Percentiles rank a stretch among this genome's conserved stretches.
Conservation (phyloP, 2,329 filamentous ascomycete species). For the Zasmidium angulare region DNA sequence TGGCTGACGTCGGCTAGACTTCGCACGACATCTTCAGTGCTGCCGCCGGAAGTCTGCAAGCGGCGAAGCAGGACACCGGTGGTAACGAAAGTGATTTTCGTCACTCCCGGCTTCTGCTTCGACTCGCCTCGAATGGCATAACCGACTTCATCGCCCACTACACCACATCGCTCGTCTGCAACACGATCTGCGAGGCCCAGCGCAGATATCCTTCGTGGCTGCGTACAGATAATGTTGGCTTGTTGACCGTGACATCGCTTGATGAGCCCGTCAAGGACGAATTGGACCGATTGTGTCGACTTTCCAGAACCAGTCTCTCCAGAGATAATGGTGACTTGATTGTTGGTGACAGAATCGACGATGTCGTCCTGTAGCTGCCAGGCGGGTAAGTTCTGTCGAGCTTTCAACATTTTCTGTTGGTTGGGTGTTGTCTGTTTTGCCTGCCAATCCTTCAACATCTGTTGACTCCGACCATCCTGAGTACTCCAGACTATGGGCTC, state of each 20-base stretch:
- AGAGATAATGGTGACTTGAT: conserved; percentile 93
- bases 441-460: conserved; percentile 64
- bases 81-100: conserved; percentile 92
- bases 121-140: conserved; percentile 91
- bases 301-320: conserved; percentile 97
- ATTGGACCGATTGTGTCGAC: conserved; percentile 95
- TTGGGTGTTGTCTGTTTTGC: conserved; percentile 63
- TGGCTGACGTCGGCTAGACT: conserved; percentile 90
- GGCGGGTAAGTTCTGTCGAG: conserved; percentile 75
- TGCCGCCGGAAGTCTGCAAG: conserved; percentile 84
- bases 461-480: conserved; percentile 58
- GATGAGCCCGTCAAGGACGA: conserved; percentile 89
- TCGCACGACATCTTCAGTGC: conserved; percentile 74
- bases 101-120: conserved; percentile 66
- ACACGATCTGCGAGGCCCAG: conserved; percentile 92
- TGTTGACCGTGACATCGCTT: conserved; percentile 69
- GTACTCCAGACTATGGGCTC: conserved; percentile 64
- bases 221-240: conserved; percentile 91
- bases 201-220: conserved; percentile 90
- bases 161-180: conserved; percentile 81
- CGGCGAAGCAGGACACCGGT: conserved; percentile 88
- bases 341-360: conserved; percentile 68
- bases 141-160: conserved; percentile 83
- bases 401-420: conserved; percentile 72
- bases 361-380: conserved; percentile 81